phyloP scores from a whole-genome alignment of 371 early-diverging fungal genomes.

The Apophysomyces sp. region DNA sequence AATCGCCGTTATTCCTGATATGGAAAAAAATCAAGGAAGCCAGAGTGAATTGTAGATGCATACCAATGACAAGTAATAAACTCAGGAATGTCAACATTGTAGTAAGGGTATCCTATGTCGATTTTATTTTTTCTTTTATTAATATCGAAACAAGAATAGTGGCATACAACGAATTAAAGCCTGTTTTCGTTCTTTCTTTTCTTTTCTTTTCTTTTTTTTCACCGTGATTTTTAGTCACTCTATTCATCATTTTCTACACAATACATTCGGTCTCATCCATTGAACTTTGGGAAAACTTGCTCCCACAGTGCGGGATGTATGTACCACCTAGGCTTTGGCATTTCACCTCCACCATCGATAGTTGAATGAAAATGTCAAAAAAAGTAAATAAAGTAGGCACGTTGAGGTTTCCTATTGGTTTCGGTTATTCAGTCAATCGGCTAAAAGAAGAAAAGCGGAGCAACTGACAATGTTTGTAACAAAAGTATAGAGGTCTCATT shows the following conservation, averaged over 20 bases:
- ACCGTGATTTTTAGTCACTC: too few species aligned
- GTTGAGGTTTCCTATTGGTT: background rate
- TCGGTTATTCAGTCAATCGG: background rate
- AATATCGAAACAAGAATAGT: too few species aligned
- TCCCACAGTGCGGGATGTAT: background rate
- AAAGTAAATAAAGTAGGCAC: background rate
- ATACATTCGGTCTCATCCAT: background rate
- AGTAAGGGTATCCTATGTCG: too few species aligned
- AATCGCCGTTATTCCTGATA: too few species aligned
- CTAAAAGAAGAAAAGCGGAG: background rate
- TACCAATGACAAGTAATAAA: too few species aligned
- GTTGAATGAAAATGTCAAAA: background rate
- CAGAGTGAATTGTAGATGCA: too few species aligned
- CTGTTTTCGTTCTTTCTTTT: too few species aligned
- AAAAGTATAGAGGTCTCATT: background rate
- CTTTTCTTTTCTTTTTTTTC: too few species aligned
- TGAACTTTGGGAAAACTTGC: background rate
- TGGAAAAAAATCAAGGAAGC: too few species aligned
- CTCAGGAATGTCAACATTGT: too few species aligned
- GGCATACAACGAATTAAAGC: too few species aligned
- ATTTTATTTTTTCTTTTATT: too few species aligned
- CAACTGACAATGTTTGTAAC: background rate
- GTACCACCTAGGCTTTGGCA: background rate
- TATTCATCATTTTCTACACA: background rate
- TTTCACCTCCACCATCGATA: background rate